Evolutionary conservation across 2,329 filamentous ascomycete genomes (phyloP).

Genomic region (Xylaria arbuscula): DNA sequence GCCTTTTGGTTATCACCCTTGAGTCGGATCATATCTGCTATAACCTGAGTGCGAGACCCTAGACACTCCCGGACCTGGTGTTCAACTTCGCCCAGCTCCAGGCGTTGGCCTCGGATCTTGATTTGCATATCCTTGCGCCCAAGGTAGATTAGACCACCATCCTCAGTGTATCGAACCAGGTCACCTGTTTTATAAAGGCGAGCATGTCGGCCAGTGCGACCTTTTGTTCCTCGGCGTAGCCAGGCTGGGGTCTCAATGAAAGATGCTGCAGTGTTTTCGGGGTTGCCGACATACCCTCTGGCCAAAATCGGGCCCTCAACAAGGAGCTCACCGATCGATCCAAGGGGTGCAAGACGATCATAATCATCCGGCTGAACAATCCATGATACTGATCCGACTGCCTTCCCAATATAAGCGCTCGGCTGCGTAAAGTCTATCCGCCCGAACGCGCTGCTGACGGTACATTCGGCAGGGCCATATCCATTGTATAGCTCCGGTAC

Average conservation of each 20-base stretch:
- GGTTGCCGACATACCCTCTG: slow-evolving; percentile 1
- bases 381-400: slow-evolving; percentile 3
- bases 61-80: slow-evolving; percentile 1
- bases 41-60: not conserved
- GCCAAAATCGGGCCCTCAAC: slow-evolving; percentile 11
- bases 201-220: not conserved
- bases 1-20: not conserved
- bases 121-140: slow-evolving; percentile 19
- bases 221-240: slow-evolving; percentile 8
- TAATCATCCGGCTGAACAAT: not conserved
- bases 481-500: slow-evolving; percentile 10
- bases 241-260: slow-evolving; percentile 11
- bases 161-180: slow-evolving; percentile 4
- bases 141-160: slow-evolving; percentile 10
- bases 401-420: slow-evolving; percentile 2
- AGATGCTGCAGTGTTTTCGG: not conserved
- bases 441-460: not conserved
- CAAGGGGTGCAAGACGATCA: slow-evolving; percentile 1
- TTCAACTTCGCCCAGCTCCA: slow-evolving; percentile 19
- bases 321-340: slow-evolving; percentile 13
- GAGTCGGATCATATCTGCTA: slow-evolving; percentile 4
- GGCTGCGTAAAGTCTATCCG: not conserved
- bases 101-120: slow-evolving; percentile 19
- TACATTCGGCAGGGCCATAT: slow-evolving; percentile 13
- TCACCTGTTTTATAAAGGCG: slow-evolving; percentile 21